phyloP scores from a whole-genome alignment of 805 yeast species.

The Wickerhamiella musiphila region DNA sequence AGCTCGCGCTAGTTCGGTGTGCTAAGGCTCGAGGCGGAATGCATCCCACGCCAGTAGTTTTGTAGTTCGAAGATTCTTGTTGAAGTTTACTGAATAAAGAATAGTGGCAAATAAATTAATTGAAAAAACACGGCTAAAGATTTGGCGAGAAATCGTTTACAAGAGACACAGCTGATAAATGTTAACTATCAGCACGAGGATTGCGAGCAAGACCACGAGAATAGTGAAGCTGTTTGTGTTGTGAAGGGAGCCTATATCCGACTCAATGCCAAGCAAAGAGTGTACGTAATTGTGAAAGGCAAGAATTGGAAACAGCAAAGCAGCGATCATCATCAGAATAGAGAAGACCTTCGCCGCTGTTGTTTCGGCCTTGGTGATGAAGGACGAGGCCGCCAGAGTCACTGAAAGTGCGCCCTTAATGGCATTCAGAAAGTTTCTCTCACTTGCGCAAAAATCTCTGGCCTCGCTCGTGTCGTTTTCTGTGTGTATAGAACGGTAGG shows the following conservation, averaged over 20 bases:
- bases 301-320: constrained; percentile 10
- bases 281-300: constrained; percentile 15
- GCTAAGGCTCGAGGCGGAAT: no score
- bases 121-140: no score
- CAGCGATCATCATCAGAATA: constrained; percentile 10
- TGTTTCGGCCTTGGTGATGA: no score
- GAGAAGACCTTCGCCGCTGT: no score
- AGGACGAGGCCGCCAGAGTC: constrained; percentile 15
- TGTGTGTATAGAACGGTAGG: constrained; percentile 12
- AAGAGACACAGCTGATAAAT: no score
- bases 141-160: no score
- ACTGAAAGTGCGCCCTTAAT: constrained; percentile 13
- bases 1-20: no score
- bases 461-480: constrained; percentile 19
- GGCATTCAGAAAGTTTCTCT: constrained; percentile 18
- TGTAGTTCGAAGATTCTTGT: no score
- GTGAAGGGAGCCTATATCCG: constrained; percentile 11
- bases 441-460: constrained; percentile 19
- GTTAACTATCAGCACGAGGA: no score
- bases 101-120: no score
- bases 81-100: no score
- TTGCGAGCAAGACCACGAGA: constrained; percentile 6
- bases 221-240: constrained; percentile 6
- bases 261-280: constrained; percentile 9
- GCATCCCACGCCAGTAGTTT: no score